These are phyloP conservation scores for Xerocomus potaroensis DNA, from an alignment of 768 basidiomycete species.

Conservation along the genomic window DNA sequence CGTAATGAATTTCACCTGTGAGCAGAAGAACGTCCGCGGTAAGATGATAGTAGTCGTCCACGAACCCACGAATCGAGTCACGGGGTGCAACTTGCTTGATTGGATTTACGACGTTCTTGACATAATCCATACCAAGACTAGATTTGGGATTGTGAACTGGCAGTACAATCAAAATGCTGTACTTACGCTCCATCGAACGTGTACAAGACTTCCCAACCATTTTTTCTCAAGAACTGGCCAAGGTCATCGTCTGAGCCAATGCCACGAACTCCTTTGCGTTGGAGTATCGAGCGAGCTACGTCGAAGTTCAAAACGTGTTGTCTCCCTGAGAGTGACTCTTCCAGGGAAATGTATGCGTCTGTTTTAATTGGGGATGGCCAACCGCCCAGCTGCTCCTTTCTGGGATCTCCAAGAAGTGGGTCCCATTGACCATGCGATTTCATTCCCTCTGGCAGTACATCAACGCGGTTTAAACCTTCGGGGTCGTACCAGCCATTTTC, in stretches of 20 bases:
- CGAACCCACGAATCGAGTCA: constrained; percentile 35
- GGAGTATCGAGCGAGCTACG: constrained; percentile 18
- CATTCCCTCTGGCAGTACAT: constrained; percentile 31
- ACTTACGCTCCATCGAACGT: constrained; percentile 40
- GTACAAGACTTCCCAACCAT: constrained; percentile 35
- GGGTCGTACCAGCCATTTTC: constrained; percentile 42
- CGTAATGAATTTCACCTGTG: constrained; percentile 37
- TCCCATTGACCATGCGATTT: constrained; percentile 32
- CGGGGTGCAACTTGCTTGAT: constrained; percentile 35
- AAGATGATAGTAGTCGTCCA: constrained; percentile 35
- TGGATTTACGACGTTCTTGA: constrained; percentile 39
- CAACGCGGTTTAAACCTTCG: constrained; percentile 33
- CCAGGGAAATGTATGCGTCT: constrained; percentile 16
- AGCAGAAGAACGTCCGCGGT: constrained; percentile 38
- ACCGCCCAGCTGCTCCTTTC: constrained; percentile 14
- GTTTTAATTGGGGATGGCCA: constrained; percentile 23
- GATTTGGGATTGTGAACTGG: constrained; percentile 7
- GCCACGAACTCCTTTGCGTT: constrained; percentile 8
- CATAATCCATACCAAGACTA: constrained; percentile 41
- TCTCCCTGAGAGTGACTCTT: constrained; percentile 16
- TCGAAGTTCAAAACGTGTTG: constrained; percentile 21
- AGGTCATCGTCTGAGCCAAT: constrained; percentile 28
- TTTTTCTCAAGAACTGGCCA: constrained; percentile 26
- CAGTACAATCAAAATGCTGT: not conserved
- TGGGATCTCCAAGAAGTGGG: constrained; percentile 8